These are phyloP conservation scores for Colletotrichum navitas DNA, from an alignment of 2,329 filamentous ascomycete species.

Conservation along the genomic window DNA sequence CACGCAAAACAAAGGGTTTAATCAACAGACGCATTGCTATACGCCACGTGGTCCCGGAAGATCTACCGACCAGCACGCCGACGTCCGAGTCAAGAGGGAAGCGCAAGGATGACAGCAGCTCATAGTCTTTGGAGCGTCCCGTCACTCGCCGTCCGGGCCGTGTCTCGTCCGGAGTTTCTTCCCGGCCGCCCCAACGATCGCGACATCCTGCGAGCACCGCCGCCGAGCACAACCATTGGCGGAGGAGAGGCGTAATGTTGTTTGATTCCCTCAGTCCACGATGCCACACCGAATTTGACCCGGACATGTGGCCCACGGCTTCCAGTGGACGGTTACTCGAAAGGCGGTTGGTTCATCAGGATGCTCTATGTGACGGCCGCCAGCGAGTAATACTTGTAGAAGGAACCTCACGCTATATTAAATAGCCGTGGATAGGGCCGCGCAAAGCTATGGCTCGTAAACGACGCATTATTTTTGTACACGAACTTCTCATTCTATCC, in stretches of 20 bases:
- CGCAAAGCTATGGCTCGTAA: conserved; percentile 22
- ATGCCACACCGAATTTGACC: conserved; percentile 21
- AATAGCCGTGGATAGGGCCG: background rate
- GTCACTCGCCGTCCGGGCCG: conserved; percentile 3
- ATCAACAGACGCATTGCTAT: too few relatives aligned
- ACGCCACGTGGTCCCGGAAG: background rate
- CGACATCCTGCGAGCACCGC: conserved; percentile 8
- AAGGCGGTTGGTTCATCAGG: background rate
- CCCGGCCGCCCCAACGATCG: conserved; percentile 16
- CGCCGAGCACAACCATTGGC: conserved; percentile 3
- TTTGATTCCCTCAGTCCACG: background rate
- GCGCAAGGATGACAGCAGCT: conserved; percentile 6
- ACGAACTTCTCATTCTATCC: conserved; percentile 4
- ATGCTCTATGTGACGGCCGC: conserved; percentile 16
- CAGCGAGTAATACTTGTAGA: conserved; percentile 14
- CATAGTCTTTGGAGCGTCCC: background rate
- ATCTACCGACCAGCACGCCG: background rate
- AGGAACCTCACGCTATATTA: conserved; percentile 4
- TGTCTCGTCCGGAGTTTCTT: conserved; percentile 7
- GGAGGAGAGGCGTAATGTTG: background rate
- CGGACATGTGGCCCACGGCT: conserved; percentile 21
- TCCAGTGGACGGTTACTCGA: conserved; percentile 35
- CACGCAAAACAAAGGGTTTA: conserved; percentile 21
- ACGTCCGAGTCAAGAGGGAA: conserved; percentile 23
- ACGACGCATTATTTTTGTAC: conserved; percentile 8